These are phyloP conservation scores for Corynascus novoguineensis DNA, from an alignment of 495 filamentous ascomycete genomes.

Conservation along the genomic window DNA sequence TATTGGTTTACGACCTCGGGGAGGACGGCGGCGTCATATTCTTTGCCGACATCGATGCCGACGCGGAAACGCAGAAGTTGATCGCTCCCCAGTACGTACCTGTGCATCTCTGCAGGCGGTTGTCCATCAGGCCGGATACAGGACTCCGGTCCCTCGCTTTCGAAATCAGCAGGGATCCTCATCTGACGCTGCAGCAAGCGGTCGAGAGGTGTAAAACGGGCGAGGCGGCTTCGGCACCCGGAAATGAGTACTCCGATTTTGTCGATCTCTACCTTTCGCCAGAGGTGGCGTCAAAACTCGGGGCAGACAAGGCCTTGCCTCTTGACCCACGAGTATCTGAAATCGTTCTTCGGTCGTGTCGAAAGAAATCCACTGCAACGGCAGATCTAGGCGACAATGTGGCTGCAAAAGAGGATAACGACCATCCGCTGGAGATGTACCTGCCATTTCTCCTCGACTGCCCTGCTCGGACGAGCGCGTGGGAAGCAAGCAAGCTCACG, in stretches of 20 bases:
- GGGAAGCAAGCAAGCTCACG: conserved; percentile 51
- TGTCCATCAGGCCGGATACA: conserved; percentile 26
- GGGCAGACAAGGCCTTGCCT: background rate
- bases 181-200: conserved; percentile 30
- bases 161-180: conserved; percentile 32
- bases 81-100: conserved; percentile 38
- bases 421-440: conserved; percentile 42
- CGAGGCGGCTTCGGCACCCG: conserved; percentile 13
- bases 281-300: conserved; percentile 1
- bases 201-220: conserved; percentile 22
- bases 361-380: background rate
- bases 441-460: conserved; percentile 56
- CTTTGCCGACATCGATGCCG: conserved; percentile 45
- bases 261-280: conserved; percentile 39
- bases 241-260: conserved; percentile 38
- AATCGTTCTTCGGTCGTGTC: conserved; percentile 35
- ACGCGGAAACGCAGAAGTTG: conserved; percentile 17
- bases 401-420: background rate
- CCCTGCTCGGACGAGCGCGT: conserved; percentile 54
- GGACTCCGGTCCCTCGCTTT: conserved; percentile 35
- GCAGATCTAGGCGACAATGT: background rate
- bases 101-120: conserved; percentile 30
- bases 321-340: conserved; percentile 51
- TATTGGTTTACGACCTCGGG: conserved; percentile 64
- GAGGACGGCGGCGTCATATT: conserved; percentile 52